A percentile compares a stretch with the other conserved stretches of the same genome.
These are phyloP conservation scores for Zygoascus sp. DNA, from an alignment of 1,139 yeast genomes.

Conservation along the genomic window DNA sequence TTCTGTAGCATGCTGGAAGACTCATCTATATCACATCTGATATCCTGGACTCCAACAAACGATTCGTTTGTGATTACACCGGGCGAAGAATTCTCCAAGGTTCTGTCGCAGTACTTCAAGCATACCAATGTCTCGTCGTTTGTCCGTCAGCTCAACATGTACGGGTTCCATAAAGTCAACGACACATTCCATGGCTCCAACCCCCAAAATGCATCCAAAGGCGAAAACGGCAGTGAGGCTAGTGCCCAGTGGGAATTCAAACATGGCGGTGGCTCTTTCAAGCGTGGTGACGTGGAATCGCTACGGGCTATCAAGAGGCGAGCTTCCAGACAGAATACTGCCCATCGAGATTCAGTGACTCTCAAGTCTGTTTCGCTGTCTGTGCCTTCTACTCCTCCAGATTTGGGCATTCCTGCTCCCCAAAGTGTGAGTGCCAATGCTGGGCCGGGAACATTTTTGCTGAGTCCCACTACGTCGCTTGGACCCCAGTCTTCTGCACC, in stretches of 20 bases:
- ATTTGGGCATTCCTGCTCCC: conserved; percentile 12
- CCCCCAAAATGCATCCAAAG: conserved; percentile 10
- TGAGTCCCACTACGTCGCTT: not conserved
- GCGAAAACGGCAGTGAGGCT: conserved; percentile 25
- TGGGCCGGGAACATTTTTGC: conserved; percentile 3
- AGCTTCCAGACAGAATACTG: conserved; percentile 37
- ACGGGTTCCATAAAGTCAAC: conserved; percentile 91
- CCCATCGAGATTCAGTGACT: conserved; percentile 29
- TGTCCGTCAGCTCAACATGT: conserved; percentile 94
- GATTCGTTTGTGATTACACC: conserved; percentile 43
- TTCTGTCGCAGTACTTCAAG: conserved; percentile 86
- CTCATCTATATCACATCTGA: conserved; percentile 46
- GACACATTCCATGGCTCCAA: conserved; percentile 29
- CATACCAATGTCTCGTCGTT: conserved; percentile 93
- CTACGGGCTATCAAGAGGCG: conserved; percentile 67
- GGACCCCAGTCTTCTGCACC: not conserved
- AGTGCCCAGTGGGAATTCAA: conserved; percentile 72
- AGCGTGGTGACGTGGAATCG: conserved; percentile 66
- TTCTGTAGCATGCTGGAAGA: conserved; percentile 50
- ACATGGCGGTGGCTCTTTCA: conserved; percentile 74
- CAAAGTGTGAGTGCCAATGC: conserved; percentile 7
- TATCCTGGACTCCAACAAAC: conserved; percentile 72
- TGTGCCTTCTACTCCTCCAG: conserved; percentile 29
- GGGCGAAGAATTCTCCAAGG: conserved; percentile 44
- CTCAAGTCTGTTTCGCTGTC: conserved; percentile 31